A percentile compares a stretch with the other conserved stretches of the same genome.
These are phyloP conservation scores for Penicillium sp. DNA, from an alignment of 2,329 filamentous ascomycete species.

Conservation along the genomic window DNA sequence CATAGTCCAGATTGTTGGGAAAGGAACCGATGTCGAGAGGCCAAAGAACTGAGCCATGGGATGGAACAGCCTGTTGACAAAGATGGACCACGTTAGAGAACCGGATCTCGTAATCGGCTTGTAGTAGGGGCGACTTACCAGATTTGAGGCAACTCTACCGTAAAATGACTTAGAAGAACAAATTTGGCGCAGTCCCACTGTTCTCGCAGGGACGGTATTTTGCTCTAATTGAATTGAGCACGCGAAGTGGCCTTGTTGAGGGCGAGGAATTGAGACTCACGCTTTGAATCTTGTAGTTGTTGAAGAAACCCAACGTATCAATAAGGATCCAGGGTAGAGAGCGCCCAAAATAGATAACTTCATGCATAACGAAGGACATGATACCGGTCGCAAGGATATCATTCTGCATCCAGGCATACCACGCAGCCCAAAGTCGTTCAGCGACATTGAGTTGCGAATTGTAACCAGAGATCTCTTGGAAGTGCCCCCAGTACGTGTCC, in stretches of 20 bases:
- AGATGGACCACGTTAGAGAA: background rate
- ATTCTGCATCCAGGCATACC: conserved; percentile 98
- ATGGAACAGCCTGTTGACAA: conserved; percentile 77
- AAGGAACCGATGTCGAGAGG: conserved; percentile 85
- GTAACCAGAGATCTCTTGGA: conserved; percentile 68
- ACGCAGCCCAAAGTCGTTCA: conserved; percentile 91
- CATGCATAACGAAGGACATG: conserved; percentile 96
- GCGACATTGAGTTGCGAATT: conserved; percentile 85
- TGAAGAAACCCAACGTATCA: conserved; percentile 84
- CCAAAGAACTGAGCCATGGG: conserved; percentile 92
- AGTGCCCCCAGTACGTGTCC: conserved; percentile 69
- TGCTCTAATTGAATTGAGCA: conserved; percentile 57
- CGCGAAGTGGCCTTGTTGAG: too few relatives aligned
- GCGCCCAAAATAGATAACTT: conserved; percentile 91
- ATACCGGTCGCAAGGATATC: conserved; percentile 95
- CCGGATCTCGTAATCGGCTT: background rate
- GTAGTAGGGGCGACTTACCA: conserved; percentile 60
- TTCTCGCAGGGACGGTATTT: conserved; percentile 89
- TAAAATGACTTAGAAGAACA: conserved; percentile 94
- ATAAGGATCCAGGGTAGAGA: conserved; percentile 91
- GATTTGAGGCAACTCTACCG: conserved; percentile 96
- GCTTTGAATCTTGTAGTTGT: conserved; percentile 92
- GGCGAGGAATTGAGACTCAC: conserved; percentile 54
- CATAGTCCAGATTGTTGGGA: conserved; percentile 85
- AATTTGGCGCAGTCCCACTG: conserved; percentile 94